phyloP scores from a whole-genome alignment of 306 rosid genomes.

The Neltuma alba region DNA sequence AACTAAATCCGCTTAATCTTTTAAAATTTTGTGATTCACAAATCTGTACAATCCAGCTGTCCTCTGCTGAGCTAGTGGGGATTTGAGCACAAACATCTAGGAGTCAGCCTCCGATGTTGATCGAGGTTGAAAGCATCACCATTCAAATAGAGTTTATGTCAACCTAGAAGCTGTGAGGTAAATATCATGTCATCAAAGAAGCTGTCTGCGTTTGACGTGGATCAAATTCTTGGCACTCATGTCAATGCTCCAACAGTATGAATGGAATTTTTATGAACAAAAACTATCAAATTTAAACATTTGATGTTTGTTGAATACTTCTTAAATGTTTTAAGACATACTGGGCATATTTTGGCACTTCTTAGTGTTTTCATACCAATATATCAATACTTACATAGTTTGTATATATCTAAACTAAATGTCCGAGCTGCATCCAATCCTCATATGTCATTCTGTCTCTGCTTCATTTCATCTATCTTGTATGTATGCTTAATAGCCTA shows the following conservation, averaged over 20 bases:
- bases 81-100: background rate
- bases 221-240: slow-evolving; percentile 16
- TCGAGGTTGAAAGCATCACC: background rate
- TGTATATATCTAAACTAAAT: slow-evolving; percentile 13
- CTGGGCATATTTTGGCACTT: background rate
- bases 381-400: slow-evolving; percentile 17
- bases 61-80: background rate
- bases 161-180: slow-evolving; percentile 23
- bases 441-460: slow-evolving; percentile 6
- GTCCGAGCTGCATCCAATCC: background rate
- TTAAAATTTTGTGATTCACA: background rate
- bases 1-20: background rate
- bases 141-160: slow-evolving; percentile 4
- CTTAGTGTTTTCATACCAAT: background rate
- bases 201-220: background rate
- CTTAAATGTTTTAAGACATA: background rate
- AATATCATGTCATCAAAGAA: slow-evolving; percentile 7
- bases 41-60: background rate
- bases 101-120: slow-evolving; percentile 15
- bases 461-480: background rate
- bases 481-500: background rate
- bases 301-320: background rate
- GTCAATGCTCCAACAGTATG: background rate
- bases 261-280: background rate
- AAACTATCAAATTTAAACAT: slow-evolving; percentile 3